Evolutionary conservation across 331 rosid genomes (phyloP).

Genomic region (Quercus lobata): DNA sequence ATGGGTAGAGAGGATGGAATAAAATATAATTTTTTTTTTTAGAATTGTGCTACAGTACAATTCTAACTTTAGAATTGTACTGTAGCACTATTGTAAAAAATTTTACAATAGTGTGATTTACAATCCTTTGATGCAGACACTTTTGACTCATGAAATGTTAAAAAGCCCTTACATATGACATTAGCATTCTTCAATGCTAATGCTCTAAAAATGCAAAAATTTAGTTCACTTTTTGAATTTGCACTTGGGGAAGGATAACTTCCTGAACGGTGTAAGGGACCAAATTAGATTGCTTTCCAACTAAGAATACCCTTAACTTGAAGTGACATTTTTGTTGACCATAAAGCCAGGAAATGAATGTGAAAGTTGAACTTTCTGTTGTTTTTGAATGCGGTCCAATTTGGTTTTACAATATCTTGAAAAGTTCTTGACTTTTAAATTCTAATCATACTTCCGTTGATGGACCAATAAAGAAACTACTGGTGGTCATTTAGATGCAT

Average conservation of each 20-base stretch:
- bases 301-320: neutral
- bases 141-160: too few species aligned
- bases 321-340: neutral
- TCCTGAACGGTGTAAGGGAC: neutral
- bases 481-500: conserved; percentile 62
- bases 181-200: too few species aligned
- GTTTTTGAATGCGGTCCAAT: neutral
- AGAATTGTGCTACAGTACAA: too few species aligned
- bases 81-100: too few species aligned
- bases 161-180: too few species aligned
- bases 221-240: neutral
- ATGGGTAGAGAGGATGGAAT: too few species aligned
- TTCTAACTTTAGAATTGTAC: too few species aligned
- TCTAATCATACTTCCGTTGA: too few species aligned
- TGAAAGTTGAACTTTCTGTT: neutral
- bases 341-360: neutral
- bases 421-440: neutral
- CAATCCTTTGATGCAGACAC: too few species aligned
- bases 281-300: neutral
- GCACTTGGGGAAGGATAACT: neutral
- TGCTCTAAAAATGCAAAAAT: too few species aligned
- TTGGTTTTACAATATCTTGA: neutral
- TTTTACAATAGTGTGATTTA: too few species aligned
- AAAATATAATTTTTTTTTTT: too few species aligned
- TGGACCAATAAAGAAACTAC: conserved; percentile 12